Conservation (phyloP, 441 rosid species). For the Codiaeum variegatum region DNA sequence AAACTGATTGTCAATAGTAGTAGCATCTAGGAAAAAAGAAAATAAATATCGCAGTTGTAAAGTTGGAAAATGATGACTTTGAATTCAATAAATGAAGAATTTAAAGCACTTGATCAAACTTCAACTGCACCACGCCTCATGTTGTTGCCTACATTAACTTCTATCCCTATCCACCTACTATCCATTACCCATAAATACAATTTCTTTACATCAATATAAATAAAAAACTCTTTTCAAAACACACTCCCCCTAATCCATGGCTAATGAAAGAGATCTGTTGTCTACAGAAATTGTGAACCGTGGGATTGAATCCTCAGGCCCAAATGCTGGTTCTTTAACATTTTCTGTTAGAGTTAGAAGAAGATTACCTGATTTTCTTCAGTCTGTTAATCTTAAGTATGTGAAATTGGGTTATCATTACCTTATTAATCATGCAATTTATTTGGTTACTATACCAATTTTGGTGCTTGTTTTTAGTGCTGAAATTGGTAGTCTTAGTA, state of each 20-base stretch:
- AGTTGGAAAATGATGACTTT: not conserved
- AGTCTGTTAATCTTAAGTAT: constrained; percentile 84
- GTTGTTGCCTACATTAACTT: constrained; percentile 60
- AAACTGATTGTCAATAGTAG: too few relatives aligned
- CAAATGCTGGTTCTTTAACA: constrained; percentile 74
- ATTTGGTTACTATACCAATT: constrained; percentile 79
- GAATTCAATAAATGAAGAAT: constrained; percentile 27
- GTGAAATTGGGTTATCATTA: constrained; percentile 89
- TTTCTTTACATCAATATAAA: constrained; percentile 3
- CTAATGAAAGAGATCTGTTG: constrained; percentile 67
- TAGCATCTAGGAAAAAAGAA: not conserved
- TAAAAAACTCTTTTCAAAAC: not conserved
- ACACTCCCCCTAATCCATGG: constrained; percentile 24
- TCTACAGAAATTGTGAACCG: constrained; percentile 86
- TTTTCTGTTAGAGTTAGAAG: constrained; percentile 82
- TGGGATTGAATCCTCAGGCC: constrained; percentile 80
- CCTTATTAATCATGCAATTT: constrained; percentile 77
- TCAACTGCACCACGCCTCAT: constrained; percentile 42
- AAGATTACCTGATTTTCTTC: constrained; percentile 87
- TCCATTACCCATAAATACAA: constrained; percentile 9
- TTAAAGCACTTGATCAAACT: constrained; percentile 29
- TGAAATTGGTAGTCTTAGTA: constrained; percentile 72
- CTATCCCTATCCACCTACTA: constrained; percentile 37
- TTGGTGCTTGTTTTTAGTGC: constrained; percentile 75
- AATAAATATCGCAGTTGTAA: not conserved